phyloP scores from a whole-genome alignment of 1,284 basidiomycete genomes.

The Tausonia pullulans region DNA sequence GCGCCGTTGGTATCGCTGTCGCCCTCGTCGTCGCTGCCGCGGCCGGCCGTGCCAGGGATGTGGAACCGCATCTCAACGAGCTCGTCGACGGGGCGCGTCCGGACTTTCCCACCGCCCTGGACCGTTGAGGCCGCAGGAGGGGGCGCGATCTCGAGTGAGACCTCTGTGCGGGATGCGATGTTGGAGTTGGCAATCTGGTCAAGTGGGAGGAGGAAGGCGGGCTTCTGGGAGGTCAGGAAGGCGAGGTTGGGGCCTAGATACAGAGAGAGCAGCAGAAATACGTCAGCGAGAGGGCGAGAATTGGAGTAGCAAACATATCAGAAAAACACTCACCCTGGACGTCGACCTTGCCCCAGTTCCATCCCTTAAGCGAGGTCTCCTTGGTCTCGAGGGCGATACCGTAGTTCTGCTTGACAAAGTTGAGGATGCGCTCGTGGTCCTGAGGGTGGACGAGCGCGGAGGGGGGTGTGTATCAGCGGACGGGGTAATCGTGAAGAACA shows the following conservation, averaged over 20 bases:
- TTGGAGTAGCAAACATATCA: background rate
- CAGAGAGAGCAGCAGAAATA: background rate
- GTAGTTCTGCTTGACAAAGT: slow-evolving; percentile 75
- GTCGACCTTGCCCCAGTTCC: slow-evolving; percentile 97
- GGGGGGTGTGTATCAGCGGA: background rate
- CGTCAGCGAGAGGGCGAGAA: background rate
- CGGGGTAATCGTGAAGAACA: background rate
- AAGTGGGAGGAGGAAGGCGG: slow-evolving; percentile 84
- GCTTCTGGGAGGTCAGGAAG: slow-evolving; percentile 82
- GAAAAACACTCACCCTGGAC: slow-evolving; percentile 56
- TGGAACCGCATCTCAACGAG: slow-evolving; percentile 95
- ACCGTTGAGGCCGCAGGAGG: slow-evolving; percentile 32
- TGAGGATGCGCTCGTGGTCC: slow-evolving; percentile 70
- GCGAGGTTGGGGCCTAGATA: slow-evolving; percentile 68
- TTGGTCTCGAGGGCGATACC: slow-evolving; percentile 70
- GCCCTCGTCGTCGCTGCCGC: slow-evolving; percentile 46
- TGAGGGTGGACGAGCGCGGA: slow-evolving; percentile 27
- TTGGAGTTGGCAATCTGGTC: slow-evolving; percentile 88
- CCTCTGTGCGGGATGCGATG: slow-evolving; percentile 93
- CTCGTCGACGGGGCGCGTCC: slow-evolving; percentile 52
- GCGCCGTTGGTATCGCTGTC: slow-evolving; percentile 26
- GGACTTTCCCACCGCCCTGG: slow-evolving; percentile 17
- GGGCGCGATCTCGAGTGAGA: slow-evolving; percentile 83
- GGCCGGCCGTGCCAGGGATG: slow-evolving; percentile 71
- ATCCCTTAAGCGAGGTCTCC: slow-evolving; percentile 84